A percentile compares a stretch with the other conserved stretches of the same genome.
Evolutionary conservation across 1,284 basidiomycete genomes (phyloP).

Genomic region (Cryptococcus neoformans): DNA sequence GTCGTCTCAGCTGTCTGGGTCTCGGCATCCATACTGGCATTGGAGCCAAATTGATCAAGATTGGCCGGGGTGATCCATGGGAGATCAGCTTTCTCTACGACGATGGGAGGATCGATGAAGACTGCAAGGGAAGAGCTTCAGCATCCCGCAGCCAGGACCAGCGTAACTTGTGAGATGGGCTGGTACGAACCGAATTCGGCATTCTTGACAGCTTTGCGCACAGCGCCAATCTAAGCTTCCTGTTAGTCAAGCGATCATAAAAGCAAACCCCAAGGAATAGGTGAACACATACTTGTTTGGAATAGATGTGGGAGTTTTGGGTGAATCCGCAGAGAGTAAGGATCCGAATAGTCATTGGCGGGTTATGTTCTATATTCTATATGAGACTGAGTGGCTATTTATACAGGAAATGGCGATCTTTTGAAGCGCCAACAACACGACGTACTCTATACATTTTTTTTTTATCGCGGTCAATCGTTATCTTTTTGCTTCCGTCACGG

Average conservation of each 20-base stretch:
- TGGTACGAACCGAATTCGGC: slow-evolving; percentile 55
- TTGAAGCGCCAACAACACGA: too few species aligned
- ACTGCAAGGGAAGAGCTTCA: slow-evolving; percentile 52
- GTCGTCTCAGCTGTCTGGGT: slow-evolving; percentile 60
- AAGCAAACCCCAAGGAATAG: neutral
- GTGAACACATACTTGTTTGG: slow-evolving; percentile 62
- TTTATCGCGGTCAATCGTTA: too few species aligned
- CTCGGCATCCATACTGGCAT: slow-evolving; percentile 53
- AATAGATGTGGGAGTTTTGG: slow-evolving; percentile 75
- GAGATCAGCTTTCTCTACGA: slow-evolving; percentile 68
- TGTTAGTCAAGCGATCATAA: neutral
- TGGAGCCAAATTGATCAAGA: slow-evolving; percentile 58
- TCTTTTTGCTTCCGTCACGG: too few species aligned
- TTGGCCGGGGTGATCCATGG: slow-evolving; percentile 47
- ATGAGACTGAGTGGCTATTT: too few species aligned
- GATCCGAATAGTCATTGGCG: slow-evolving; percentile 25
- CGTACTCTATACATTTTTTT: too few species aligned
- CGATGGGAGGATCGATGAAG: slow-evolving; percentile 68
- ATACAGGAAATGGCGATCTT: too few species aligned
- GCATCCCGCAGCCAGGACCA: neutral
- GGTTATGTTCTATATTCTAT: too few species aligned
- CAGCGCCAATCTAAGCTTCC: slow-evolving; percentile 23
- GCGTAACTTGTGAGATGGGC: neutral
- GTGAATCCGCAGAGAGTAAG: slow-evolving; percentile 60
- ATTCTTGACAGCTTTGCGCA: slow-evolving; percentile 53